Percentiles rank a stretch among this genome's conserved stretches.
Evolutionary conservation across 805 yeast species (phyloP).

Genomic region (Candida khao-thaluensis): DNA sequence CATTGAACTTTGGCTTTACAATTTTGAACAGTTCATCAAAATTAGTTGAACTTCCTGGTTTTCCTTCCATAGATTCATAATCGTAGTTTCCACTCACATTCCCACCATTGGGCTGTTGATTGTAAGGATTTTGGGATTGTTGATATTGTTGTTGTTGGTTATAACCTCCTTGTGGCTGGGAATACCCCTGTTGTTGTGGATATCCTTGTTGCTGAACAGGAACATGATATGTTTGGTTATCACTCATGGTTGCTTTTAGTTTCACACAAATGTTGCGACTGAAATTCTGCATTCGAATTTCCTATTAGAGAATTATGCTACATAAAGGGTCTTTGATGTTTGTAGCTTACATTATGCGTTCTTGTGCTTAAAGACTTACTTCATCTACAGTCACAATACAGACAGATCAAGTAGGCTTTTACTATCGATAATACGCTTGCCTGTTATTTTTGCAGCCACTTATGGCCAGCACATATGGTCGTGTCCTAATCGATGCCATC

Average conservation of each 20-base stretch:
- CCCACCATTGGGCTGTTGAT: conserved; percentile 8
- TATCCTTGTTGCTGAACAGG: conserved; percentile 19
- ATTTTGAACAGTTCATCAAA: conserved; percentile 72
- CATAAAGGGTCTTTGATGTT: background rate
- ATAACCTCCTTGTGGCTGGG: background rate
- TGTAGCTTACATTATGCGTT: no score
- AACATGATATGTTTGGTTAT: conserved; percentile 9
- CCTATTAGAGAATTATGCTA: background rate
- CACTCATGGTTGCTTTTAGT: conserved; percentile 6
- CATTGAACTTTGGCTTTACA: conserved; percentile 62
- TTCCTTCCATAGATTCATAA: conserved; percentile 29
- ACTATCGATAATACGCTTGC: no score
- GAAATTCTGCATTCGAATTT: conserved; percentile 6
- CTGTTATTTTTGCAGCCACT: no score
- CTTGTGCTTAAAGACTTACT: no score
- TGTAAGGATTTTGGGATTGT: conserved; percentile 10
- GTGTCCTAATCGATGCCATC: no score
- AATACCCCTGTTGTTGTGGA: conserved; percentile 10
- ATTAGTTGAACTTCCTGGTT: conserved; percentile 32
- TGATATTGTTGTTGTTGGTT: conserved; percentile 9
- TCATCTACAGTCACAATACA: no score
- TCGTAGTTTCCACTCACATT: conserved; percentile 18
- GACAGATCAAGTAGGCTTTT: no score
- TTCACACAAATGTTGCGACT: conserved; percentile 6
- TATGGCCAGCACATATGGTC: no score